Base-by-base conservation (phyloP, 2,329 filamentous ascomycete genomes). In the Aspergillus sclerotialis region DNA sequence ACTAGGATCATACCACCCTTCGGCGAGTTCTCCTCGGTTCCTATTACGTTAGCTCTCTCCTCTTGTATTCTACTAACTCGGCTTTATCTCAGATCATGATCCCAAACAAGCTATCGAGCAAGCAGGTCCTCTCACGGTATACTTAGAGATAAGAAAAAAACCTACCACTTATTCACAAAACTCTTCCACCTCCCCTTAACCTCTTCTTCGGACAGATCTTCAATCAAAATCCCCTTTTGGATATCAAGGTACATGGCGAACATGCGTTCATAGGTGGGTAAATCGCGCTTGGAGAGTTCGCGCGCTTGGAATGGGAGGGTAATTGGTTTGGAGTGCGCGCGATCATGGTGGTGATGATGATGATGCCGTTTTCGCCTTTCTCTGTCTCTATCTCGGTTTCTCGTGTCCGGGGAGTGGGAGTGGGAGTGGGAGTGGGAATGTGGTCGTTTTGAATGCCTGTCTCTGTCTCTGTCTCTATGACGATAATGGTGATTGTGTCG, bases 1-100 rank as follows among this genome's bases (percentile, higher is more conserved):
- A 38, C 75, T 75, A 6, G 88, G 84, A 53, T 93, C 86, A 62
- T 96, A 98, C 90, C 90, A 98, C 30, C 86, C 86, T 60, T 90
- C 82, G 4, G 84, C 82, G 43, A 96, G 69, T 64, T 90, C 85
- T 54, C 80, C 82, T 50, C 78, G 76, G 66, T 98, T 98, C 79
- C 79, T 83, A 48, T 48, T 47, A 60, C 59, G 66, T 78, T 58
- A 78, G 70, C 46, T n/a, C 44, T 49, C 30, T 26, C 21, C 31
- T 33, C 7, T 28, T 25, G 23, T 16, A 12, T 21, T 26, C 19
- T 12, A n/a, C 18, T 23, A 7, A 27, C n/a, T n/a, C n/a, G n/a
- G n/a, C n/a, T n/a, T n/a, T n/a, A n/a, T n/a, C n/a, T n/a, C n/a
- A n/a, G n/a, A n/a, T n/a, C n/a, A n/a, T n/a, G n/a, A n/a, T n/a